A percentile compares a stretch with the other conserved stretches of the same genome.
Conservation (phyloP, 805 yeast species). For the Wickerhamiella slavikovae region DNA sequence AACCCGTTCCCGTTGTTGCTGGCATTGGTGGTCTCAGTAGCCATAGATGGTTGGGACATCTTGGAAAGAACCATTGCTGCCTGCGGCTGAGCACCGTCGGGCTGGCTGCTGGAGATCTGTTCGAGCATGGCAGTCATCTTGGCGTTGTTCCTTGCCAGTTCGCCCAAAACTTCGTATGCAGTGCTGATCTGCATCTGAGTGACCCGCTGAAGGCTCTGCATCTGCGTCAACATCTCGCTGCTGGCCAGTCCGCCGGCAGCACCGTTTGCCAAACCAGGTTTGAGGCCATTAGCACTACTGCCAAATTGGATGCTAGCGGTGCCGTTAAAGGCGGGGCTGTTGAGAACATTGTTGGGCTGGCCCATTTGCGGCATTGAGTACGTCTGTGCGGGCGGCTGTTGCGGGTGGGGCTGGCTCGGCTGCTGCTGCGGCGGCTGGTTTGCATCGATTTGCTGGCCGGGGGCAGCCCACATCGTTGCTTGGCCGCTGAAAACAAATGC, state of each 20-base stretch:
- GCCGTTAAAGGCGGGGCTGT: too few relatives aligned
- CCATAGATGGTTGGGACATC: too few relatives aligned
- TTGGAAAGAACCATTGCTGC: too few relatives aligned
- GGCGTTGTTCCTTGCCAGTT: background rate
- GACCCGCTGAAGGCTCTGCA: background rate
- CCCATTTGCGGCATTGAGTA: too few relatives aligned
- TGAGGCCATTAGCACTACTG: too few relatives aligned
- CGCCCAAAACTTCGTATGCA: background rate
- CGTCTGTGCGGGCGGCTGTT: too few relatives aligned
- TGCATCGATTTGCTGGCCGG: slow-evolving; percentile 1
- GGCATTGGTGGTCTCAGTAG: too few relatives aligned
- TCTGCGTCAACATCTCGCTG: background rate
- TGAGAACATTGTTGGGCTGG: too few relatives aligned
- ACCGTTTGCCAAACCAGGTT: too few relatives aligned
- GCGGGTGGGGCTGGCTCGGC: too few relatives aligned
- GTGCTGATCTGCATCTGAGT: background rate
- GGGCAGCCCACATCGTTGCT: slow-evolving; percentile 3
- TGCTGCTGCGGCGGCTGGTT: background rate
- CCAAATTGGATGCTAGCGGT: too few relatives aligned
- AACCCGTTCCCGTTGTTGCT: too few relatives aligned
- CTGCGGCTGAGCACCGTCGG: background rate
- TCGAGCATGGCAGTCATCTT: background rate
- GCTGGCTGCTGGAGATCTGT: background rate
- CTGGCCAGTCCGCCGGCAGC: background rate
- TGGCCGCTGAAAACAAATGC: slow-evolving; percentile 3